Evolutionary conservation across 2,329 filamentous ascomycete species (phyloP).

Genomic region (Cladosporium colombiae): DNA sequence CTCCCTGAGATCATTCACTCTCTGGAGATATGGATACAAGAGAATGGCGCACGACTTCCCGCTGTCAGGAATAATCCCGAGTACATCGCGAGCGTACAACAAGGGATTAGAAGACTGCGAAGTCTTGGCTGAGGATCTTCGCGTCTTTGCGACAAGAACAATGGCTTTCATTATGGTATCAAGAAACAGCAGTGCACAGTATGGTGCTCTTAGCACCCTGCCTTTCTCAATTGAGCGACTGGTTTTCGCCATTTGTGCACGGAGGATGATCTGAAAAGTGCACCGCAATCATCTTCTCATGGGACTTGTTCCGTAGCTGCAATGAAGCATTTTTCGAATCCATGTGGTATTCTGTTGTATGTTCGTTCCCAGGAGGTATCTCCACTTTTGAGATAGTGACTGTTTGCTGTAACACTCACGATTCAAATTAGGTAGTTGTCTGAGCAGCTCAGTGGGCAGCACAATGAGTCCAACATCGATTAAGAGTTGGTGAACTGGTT

Average conservation of each 20-base stretch:
- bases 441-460: too few relatives aligned
- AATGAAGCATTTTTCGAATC: too few relatives aligned
- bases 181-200: not conserved
- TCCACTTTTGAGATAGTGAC: too few relatives aligned
- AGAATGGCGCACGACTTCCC: not conserved
- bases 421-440: too few relatives aligned
- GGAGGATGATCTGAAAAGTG: not conserved
- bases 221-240: not conserved
- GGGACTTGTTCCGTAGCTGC: too few relatives aligned
- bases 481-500: too few relatives aligned
- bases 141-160: not conserved
- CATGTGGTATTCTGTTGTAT: too few relatives aligned
- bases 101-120: not conserved
- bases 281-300: not conserved
- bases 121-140: not conserved
- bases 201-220: not conserved
- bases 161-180: not conserved
- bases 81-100: not conserved
- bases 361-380: too few relatives aligned
- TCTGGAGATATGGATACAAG: not conserved
- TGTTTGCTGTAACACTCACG: too few relatives aligned
- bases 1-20: not conserved
- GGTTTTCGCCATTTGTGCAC: not conserved
- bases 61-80: not conserved
- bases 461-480: too few relatives aligned